phyloP scores from a whole-genome alignment of 1,139 yeast genomes.

The Candida sanyaensis region DNA sequence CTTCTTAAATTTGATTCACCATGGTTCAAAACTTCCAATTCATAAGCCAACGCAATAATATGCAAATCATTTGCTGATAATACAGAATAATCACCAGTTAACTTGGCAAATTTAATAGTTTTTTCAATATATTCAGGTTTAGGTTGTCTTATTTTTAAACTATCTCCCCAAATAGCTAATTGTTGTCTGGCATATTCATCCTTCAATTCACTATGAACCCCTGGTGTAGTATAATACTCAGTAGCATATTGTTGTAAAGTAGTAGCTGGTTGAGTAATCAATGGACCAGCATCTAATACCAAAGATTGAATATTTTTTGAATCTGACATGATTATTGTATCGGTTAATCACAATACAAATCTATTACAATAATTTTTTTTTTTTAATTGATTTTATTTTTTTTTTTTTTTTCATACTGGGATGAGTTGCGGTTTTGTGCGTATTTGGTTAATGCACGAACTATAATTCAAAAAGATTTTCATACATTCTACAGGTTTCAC shows the following conservation, averaged over 20 bases:
- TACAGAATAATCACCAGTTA: constrained; percentile 90
- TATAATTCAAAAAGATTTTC: neutral
- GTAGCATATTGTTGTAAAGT: constrained; percentile 70
- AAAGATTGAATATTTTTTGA: constrained; percentile 47
- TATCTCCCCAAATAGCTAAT: constrained; percentile 74
- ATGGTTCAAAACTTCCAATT: constrained; percentile 72
- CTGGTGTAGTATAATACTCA: constrained; percentile 83
- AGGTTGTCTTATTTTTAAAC: constrained; percentile 72
- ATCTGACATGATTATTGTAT: constrained; percentile 8
- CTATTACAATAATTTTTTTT: too few relatives aligned
- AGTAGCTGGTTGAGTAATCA: constrained; percentile 83
- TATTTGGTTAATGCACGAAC: too few relatives aligned
- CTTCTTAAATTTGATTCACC: constrained; percentile 66
- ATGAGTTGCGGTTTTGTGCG: neutral
- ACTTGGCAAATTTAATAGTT: constrained; percentile 74
- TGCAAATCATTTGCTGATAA: constrained; percentile 90
- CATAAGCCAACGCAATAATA: constrained; percentile 87
- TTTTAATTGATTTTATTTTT: neutral
- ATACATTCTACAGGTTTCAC: too few relatives aligned
- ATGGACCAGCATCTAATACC: constrained; percentile 92
- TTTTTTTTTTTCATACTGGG: constrained; percentile 1
- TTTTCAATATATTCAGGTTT: constrained; percentile 59
- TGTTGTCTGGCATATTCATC: constrained; percentile 86
- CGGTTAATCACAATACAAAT: too few relatives aligned
- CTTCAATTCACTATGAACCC: constrained; percentile 81